A percentile compares a stretch with the other conserved stretches of the same genome.
Conservation (phyloP, 1,284 basidiomycete genomes). For the Coniferiporia sulphurascens region DNA sequence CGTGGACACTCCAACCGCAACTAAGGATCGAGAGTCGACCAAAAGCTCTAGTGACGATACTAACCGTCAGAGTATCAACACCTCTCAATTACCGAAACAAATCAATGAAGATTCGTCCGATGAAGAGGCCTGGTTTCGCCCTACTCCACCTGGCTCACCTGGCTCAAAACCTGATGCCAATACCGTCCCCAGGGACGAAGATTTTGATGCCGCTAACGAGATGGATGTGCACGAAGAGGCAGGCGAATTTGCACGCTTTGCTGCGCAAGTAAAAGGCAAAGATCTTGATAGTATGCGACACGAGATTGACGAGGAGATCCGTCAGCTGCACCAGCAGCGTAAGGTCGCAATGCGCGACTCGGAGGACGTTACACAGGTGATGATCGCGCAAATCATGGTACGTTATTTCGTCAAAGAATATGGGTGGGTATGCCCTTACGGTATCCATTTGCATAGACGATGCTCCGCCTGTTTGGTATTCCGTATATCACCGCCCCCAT, state of each 20-base stretch:
- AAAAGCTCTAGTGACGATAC: no score
- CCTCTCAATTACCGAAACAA: neutral
- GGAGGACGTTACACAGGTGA: slow-evolving; percentile 92
- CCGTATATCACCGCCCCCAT: slow-evolving; percentile 98
- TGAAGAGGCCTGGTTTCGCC: slow-evolving; percentile 46
- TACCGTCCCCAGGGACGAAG: slow-evolving; percentile 14
- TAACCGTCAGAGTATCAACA: no score
- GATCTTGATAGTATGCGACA: slow-evolving; percentile 75
- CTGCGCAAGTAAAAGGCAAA: slow-evolving; percentile 84
- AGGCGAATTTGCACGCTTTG: slow-evolving; percentile 86
- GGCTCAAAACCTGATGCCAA: slow-evolving; percentile 20
- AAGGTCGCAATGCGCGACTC: slow-evolving; percentile 90
- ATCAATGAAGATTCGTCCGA: slow-evolving; percentile 21
- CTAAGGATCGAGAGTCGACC: no score
- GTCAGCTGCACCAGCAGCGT: slow-evolving; percentile 73
- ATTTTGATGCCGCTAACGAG: slow-evolving; percentile 71
- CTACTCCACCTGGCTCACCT: slow-evolving; percentile 44
- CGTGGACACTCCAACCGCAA: no score
- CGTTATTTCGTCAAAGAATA: slow-evolving; percentile 15
- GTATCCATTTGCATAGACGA: slow-evolving; percentile 44
- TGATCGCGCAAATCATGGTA: slow-evolving; percentile 95
- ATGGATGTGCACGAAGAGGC: slow-evolving; percentile 83
- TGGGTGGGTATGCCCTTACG: no score
- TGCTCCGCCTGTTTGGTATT: slow-evolving; percentile 92
- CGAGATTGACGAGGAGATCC: slow-evolving; percentile 93